Evolutionary conservation across 192 early-diverging fungal species (phyloP), one percentile per base, ranked within the genome.

Genomic region (Coemansia umbellata): DNA sequence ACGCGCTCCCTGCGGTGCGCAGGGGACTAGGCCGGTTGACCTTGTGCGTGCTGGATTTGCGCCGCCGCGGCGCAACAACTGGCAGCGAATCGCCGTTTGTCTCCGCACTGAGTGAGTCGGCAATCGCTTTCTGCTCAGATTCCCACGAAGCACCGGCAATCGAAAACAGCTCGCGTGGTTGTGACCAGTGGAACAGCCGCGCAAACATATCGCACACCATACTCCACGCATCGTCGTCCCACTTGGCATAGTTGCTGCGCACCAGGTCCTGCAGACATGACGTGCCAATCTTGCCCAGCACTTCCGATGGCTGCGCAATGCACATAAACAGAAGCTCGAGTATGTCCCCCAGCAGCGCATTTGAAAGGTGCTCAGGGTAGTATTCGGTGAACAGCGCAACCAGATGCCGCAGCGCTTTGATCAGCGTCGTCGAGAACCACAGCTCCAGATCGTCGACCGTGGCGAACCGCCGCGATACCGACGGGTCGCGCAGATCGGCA

Each of bases 371-470:
- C 37, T 65, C 27, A 28, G 67, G 64, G 53, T 82, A 92, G 62
- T 90, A 93, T 56, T 72, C 66, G 1, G 86, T 82, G 51, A 92
- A 94, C 47, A 97, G 67, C 39, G 91, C 88, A 17, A 97, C 82
- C 50, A 97, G 81, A 64, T 85, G 87, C 26, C 91, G 80, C 59
- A 97, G 73, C 4, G 93, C 94, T 75, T 92, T 88, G 64, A 97
- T 90, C 77, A 97, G 80, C 11, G 94, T 94, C 8, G 92, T 94
- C 11, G 90, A 94, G 36, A 97, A 79, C 94, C 94, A 97, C 21
- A 94, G 82, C 53, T 84, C 86, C 66, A 93, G 79, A 54, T 97
- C 92, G 54, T 94, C 94, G 31, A 85, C 82, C 31, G 83, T 84
- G 14, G 85, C 84, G 48, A 87, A 86, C 7, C 90, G 85, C 27